Base-by-base conservation (phyloP, 345 rosid species). In the Draba incana region DNA sequence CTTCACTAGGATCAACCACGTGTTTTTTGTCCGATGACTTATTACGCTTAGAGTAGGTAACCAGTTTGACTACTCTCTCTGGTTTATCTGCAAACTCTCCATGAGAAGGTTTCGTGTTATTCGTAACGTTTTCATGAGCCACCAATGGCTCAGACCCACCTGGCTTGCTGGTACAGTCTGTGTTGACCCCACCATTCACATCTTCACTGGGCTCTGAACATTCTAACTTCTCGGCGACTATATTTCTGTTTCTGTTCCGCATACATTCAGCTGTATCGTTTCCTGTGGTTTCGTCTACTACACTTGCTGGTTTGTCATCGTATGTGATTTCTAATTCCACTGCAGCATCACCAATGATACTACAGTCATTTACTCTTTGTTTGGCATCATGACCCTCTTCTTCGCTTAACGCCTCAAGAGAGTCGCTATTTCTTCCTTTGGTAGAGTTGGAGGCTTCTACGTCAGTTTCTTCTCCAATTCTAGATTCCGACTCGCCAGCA, bases 11-110 rank as follows among this genome's bases (percentile, higher is more conserved):
- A 37, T 53, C 68, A 46, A 46, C 38, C 28, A 20, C 28, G 54
- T 59, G 63, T 35, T 67, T 74, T 61, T n/a, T 67, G 45, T 74
- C 78, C 45, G 73, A 45, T 67, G 73, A 2, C 57, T 74, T 74
- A 0, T 73, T 74, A 0, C 78, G 56, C 63, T 74, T 74, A 37
- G 68, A 67, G 67, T 74, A 74, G 6, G 78, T 74, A 52, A 74
- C 78, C 27, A 74, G 63, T 60, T 74, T 74, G 43, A 74, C 30
- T 52, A 74, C 72, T 74, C 45, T 74, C 63, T 53, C 68, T 60
- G 73, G 68, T 45, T 65, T 67, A 38, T 74, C 66, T 33, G 58
- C 51, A 9, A 64, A 56, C 64, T 74, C 62, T 13, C 16, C 44
- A 55, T 24, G 27, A 38, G 10, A 58, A 28, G 64, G 53, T n/a